Evolutionary conservation across 345 rosid genomes (phyloP).

Genomic region (Geranium brycei): DNA sequence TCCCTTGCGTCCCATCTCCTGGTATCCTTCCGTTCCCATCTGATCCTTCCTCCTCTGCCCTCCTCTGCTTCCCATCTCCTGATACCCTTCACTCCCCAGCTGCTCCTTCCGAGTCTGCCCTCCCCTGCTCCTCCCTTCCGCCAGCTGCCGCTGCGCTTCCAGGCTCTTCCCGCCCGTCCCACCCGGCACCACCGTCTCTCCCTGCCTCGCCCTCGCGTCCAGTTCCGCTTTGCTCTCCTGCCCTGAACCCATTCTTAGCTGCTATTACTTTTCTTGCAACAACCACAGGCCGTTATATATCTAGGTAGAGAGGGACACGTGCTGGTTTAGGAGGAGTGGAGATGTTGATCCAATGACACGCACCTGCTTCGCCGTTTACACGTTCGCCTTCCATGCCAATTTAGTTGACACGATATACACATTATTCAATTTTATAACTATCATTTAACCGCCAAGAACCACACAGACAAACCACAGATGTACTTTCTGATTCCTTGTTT

Average conservation of each 20-base stretch:
- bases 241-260: conserved; percentile 21
- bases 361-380: conserved; percentile 8
- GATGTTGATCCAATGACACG: conserved; percentile 15
- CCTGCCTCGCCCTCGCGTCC: conserved; percentile 36
- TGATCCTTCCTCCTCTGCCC: conserved; percentile 64
- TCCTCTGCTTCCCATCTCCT: conserved; percentile 42
- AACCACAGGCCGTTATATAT: no score
- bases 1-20: conserved; percentile 69
- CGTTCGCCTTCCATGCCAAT: background rate
- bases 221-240: conserved; percentile 32
- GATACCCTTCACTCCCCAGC: conserved; percentile 44
- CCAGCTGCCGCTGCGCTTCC: conserved; percentile 52
- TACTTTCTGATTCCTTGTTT: no score
- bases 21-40: conserved; percentile 58
- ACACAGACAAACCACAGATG: no score
- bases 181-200: conserved; percentile 52
- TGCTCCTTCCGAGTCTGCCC: conserved; percentile 46
- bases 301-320: conserved; percentile 10
- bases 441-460: no score
- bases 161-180: conserved; percentile 57
- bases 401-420: background rate
- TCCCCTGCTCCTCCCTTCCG: conserved; percentile 38
- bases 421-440: no score
- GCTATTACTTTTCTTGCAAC: background rate
- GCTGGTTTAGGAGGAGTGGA: conserved; percentile 3